Percentiles rank a stretch among this genome's conserved stretches.
Conservation (phyloP, 176 grass and related monocot genomes). For the Carex cristatella region DNA sequence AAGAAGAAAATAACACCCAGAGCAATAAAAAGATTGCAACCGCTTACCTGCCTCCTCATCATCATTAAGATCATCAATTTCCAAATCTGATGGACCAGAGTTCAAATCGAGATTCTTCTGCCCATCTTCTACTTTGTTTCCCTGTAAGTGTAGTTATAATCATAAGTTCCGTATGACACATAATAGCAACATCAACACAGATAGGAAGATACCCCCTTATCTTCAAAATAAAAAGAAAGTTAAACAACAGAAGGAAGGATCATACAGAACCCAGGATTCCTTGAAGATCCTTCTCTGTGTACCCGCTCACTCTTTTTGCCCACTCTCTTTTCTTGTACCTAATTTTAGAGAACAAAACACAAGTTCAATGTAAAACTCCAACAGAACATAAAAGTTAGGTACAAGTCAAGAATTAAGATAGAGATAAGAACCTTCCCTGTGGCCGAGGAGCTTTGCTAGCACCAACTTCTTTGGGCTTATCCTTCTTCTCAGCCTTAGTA, state of each 20-base stretch:
- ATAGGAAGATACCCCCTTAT: neutral
- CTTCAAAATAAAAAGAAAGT: neutral
- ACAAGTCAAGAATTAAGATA: neutral
- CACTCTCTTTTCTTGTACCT: conserved; percentile 96
- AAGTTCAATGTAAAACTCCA: neutral
- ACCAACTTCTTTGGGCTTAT: conserved; percentile 35
- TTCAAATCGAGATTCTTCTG: conserved; percentile 21
- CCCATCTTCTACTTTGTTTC: conserved; percentile 53
- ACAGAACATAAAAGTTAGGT: neutral
- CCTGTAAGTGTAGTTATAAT: conserved; percentile 36
- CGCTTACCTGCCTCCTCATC: conserved; percentile 42
- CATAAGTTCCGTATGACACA: neutral
- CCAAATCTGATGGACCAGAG: conserved; percentile 26
- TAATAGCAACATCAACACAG: neutral
- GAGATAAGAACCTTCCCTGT: conserved; percentile 70
- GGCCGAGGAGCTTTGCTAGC: conserved; percentile 60
- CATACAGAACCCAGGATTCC: conserved; percentile 73
- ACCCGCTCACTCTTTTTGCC: conserved; percentile 63
- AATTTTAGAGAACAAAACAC: conserved; percentile 18
- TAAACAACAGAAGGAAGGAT: neutral
- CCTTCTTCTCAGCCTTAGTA: conserved; percentile 44
- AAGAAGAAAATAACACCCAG: neutral
- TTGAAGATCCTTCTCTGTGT: conserved; percentile 91
- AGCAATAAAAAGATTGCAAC: neutral
- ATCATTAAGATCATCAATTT: conserved; percentile 34